These are phyloP conservation scores for Leucosporidium scottii DNA, from an alignment of 768 basidiomycete genomes.

Conservation along the genomic window DNA sequence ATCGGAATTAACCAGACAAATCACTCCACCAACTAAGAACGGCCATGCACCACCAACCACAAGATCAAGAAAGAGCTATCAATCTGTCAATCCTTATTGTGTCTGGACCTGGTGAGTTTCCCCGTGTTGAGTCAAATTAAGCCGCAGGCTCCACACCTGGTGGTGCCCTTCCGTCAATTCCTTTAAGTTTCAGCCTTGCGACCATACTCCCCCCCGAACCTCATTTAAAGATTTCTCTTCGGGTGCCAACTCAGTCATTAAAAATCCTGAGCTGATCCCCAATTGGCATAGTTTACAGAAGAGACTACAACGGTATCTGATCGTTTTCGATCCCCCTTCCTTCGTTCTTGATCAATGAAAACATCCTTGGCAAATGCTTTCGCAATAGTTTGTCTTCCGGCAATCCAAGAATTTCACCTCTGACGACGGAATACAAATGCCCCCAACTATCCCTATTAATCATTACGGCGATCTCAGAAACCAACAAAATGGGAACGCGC, in stretches of 20 bases:
- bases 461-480: too few relatives aligned
- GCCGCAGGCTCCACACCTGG: conserved; percentile 68
- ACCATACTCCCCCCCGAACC: conserved; percentile 67
- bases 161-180: conserved; percentile 79
- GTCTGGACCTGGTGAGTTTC: conserved; percentile 74
- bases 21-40: conserved; percentile 87
- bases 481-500: too few relatives aligned
- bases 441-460: too few relatives aligned
- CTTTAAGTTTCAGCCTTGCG: conserved; percentile 72
- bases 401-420: too few relatives aligned
- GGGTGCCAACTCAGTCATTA: conserved; percentile 70
- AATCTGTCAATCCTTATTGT: conserved; percentile 71
- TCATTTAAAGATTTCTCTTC: conserved; percentile 77
- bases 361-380: too few relatives aligned
- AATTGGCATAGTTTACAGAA: conserved; percentile 78
- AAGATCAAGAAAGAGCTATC: conserved; percentile 78
- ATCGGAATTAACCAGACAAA: conserved; percentile 96
- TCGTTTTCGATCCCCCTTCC: too few relatives aligned
- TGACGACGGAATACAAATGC: too few relatives aligned
- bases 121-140: conserved; percentile 58
- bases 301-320: too few relatives aligned
- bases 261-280: conserved; percentile 75
- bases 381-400: too few relatives aligned
- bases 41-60: conserved; percentile 84
- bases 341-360: too few relatives aligned